These are phyloP conservation scores for Blumeria hordei DNA, from an alignment of 2,329 filamentous ascomycete genomes.

Conservation along the genomic window DNA sequence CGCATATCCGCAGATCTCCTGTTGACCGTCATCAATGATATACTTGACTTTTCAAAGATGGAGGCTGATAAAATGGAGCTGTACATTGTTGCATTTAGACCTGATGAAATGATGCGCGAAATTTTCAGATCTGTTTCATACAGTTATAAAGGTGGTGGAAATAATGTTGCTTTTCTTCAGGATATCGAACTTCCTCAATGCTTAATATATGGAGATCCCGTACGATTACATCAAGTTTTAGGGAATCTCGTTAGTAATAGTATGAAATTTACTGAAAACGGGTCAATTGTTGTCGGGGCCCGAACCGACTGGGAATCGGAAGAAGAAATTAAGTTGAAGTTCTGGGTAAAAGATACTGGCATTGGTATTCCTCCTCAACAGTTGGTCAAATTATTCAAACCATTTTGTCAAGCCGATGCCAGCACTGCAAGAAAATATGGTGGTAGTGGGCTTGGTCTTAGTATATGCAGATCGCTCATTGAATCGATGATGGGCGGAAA, in stretches of 20 bases:
- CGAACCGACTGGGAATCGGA: conserved; percentile 45
- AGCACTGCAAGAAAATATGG: conserved; percentile 81
- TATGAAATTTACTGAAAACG: conserved; percentile 77
- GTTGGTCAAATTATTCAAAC: conserved; percentile 66
- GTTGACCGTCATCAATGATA: conserved; percentile 86
- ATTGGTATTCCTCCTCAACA: conserved; percentile 74
- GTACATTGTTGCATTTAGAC: conserved; percentile 44
- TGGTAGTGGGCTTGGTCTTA: conserved; percentile 71
- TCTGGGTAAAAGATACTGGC: conserved; percentile 72
- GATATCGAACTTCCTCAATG: conserved; percentile 45
- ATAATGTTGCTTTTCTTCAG: conserved; percentile 37
- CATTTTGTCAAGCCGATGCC: conserved; percentile 79
- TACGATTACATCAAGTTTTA: conserved; percentile 40
- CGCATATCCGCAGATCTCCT: conserved; percentile 67
- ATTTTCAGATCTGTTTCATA: conserved; percentile 42
- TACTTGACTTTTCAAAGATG: conserved; percentile 85
- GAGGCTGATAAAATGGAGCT: conserved; percentile 73
- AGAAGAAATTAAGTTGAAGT: conserved; percentile 49
- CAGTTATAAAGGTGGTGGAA: conserved; percentile 37
- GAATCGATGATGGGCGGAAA: conserved; percentile 76
- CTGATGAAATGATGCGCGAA: conserved; percentile 39
- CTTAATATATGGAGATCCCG: conserved; percentile 45
- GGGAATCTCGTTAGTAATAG: conserved; percentile 82
- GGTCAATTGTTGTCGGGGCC: conserved; percentile 64
- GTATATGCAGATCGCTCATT: conserved; percentile 85